Evolutionary conservation across 129 eudicot genomes (phyloP).

Genomic region (Flaveria sonorensis): DNA sequence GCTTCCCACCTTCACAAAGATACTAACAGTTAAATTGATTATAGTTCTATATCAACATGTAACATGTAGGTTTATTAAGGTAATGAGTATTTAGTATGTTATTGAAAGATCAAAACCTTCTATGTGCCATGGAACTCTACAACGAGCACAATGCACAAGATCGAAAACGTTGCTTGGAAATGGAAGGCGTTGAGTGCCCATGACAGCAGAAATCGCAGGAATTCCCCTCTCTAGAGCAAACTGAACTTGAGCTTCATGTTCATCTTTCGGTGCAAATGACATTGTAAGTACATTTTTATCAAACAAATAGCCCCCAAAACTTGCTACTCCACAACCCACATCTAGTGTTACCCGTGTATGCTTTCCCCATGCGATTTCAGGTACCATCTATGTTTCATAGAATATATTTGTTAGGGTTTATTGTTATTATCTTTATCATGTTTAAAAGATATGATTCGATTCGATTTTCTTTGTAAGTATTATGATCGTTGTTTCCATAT

Average conservation of each 20-base stretch:
- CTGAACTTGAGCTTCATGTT: conserved; percentile 87
- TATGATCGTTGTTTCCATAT: neutral
- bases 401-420: neutral
- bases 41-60: neutral
- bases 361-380: conserved; percentile 85
- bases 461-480: too few relatives aligned
- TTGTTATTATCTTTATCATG: too few relatives aligned
- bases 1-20: conserved; percentile 62
- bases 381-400: conserved; percentile 46
- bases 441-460: too few relatives aligned
- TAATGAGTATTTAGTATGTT: neutral
- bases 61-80: neutral
- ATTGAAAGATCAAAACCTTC: conserved; percentile 50
- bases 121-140: conserved; percentile 84
- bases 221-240: conserved; percentile 91
- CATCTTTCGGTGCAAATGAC: conserved; percentile 91
- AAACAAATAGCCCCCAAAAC: conserved; percentile 78
- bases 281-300: conserved; percentile 71
- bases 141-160: conserved; percentile 80
- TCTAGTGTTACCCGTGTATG: conserved; percentile 65
- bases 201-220: conserved; percentile 83
- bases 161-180: conserved; percentile 76
- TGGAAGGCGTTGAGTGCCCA: conserved; percentile 80
- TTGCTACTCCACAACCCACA: conserved; percentile 87
- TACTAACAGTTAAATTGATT: neutral